phyloP scores from a whole-genome alignment of 2,329 filamentous ascomycete species.

The Botrytis deweyae region DNA sequence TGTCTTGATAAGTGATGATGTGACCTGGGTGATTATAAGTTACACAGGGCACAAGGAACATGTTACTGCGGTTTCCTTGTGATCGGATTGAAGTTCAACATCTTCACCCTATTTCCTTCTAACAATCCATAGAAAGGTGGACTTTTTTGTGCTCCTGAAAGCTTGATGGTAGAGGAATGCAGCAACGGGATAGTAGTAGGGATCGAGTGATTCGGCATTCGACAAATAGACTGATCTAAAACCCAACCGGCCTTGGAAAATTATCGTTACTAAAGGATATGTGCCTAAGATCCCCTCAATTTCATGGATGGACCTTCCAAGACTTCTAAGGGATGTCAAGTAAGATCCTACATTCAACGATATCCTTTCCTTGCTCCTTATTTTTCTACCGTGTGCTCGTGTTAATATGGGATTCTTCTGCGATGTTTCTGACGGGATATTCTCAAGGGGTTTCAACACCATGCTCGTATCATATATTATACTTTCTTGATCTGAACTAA shows the following conservation, averaged over 20 bases:
- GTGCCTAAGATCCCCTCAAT: background rate
- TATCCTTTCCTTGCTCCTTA: background rate
- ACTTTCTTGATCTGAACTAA: background rate
- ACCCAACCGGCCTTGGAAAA: background rate
- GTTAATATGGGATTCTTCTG: background rate
- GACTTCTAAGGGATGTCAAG: background rate
- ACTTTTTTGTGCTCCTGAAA: background rate
- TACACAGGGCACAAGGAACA: background rate
- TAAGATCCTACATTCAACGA: background rate
- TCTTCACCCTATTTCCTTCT: background rate
- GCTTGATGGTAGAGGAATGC: background rate
- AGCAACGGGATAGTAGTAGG: background rate
- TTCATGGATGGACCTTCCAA: constrained; percentile 8
- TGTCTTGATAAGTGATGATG: background rate
- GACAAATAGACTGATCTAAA: background rate
- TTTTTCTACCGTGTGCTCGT: background rate
- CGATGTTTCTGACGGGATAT: background rate
- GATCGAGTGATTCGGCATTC: constrained; percentile 6
- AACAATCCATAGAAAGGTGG: background rate
- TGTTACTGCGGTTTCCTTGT: background rate
- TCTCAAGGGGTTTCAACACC: background rate
- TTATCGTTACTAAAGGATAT: background rate
- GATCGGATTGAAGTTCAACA: background rate
- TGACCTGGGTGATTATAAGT: background rate
- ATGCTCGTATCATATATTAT: background rate